Evolutionary conservation across 805 yeast species (phyloP), one percentile per base, ranked within the genome.

Genomic region (Candida gorgasii): DNA sequence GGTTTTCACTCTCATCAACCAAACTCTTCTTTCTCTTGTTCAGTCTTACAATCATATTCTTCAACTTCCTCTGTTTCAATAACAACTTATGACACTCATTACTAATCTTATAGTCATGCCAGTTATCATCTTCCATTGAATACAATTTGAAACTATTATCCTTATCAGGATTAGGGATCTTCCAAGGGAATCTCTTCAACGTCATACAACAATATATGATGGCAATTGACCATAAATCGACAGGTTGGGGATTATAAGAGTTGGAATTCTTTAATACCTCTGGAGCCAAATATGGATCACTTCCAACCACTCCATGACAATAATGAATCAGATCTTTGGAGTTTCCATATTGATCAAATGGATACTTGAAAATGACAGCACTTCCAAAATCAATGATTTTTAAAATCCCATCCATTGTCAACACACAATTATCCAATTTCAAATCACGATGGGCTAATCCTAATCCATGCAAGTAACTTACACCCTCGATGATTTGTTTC

Each of bases 371-470:
- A 5, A 90, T 95, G 18, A 87, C 96, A 1, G 96, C 92, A 3
- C 95, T 84, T 7, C 97, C 97, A 60, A 90, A 90, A 65, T 90
- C 97, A 53, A 90, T 90, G 52, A 90, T 77, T 58, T 88, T 88
- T 33, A 90, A 92, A 36, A 89, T 84, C 34, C 97, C 97, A 19
- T 84, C 76, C 17, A 73, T 73, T 47, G 86, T 81, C 35, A 90
- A 82, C 15, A 90, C 97, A 72, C 97, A 89, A 63, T 90, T 90
- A 67, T 90, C 97, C 44, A 90, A 72, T 63, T 90, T 90, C 61
- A 90, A 75, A 65, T 90, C 97, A 46, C 97, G 76, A 59, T 90
- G 97, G 3, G 96, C 89, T 43, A 90, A 69, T 0, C 97, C 97
- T 68, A 86, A 80, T 4, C 76, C 67, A 61, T 90, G 97, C 48